phyloP scores from a whole-genome alignment of 2,329 filamentous ascomycete genomes.

The Trichophyton schoenleinii region DNA sequence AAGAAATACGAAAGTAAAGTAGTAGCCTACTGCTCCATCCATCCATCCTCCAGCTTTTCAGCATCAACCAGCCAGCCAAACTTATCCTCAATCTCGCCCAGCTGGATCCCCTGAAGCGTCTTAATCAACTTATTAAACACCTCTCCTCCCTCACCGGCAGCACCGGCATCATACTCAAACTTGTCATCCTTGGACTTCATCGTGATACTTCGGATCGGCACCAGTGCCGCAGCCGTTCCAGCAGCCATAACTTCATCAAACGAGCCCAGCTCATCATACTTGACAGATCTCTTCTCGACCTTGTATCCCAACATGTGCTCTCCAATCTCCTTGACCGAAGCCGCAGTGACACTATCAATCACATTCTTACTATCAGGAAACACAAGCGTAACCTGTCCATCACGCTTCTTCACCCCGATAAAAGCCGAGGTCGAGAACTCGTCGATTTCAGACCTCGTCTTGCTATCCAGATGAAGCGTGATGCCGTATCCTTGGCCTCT shows the following conservation, averaged over 20 bases:
- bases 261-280: conserved; percentile 47
- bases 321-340: conserved; percentile 65
- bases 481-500: conserved; percentile 74
- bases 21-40: conserved; percentile 12
- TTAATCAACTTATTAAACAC: conserved; percentile 59
- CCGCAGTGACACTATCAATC: conserved; percentile 75
- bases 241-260: conserved; percentile 81
- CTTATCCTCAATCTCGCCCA: conserved; percentile 61
- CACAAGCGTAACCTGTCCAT: conserved; percentile 53
- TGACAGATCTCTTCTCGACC: conserved; percentile 57
- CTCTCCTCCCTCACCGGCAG: conserved; percentile 43
- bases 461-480: conserved; percentile 83
- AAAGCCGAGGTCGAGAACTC: conserved; percentile 95
- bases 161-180: conserved; percentile 40
- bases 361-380: conserved; percentile 81
- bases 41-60: conserved; percentile 23
- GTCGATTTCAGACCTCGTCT: conserved; percentile 71
- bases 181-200: conserved; percentile 47
- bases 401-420: conserved; percentile 57
- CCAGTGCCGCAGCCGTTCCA: conserved; percentile 79
- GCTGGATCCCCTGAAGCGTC: conserved; percentile 74
- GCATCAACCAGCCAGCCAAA: conserved; percentile 55
- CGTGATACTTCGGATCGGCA: conserved; percentile 85
- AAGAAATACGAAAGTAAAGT: background rate
- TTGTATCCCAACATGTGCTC: conserved; percentile 63